Evolutionary conservation across 2,329 filamentous ascomycete genomes (phyloP).

Genomic region (Fusarium burgessii): DNA sequence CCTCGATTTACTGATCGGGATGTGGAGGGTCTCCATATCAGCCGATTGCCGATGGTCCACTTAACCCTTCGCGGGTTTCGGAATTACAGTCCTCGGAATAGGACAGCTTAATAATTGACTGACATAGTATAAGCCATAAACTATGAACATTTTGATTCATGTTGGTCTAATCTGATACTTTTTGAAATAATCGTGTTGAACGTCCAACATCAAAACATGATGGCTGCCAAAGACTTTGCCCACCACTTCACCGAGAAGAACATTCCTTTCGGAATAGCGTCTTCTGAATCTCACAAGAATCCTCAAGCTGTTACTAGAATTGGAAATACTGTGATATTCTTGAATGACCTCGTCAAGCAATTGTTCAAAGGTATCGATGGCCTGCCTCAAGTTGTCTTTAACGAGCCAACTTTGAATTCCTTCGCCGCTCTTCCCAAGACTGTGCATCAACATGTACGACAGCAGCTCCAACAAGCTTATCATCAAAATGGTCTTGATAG

Average conservation of each 20-base stretch:
- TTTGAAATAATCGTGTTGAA: accelerated
- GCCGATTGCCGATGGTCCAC: slow-evolving; percentile 14
- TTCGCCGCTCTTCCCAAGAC: slow-evolving; percentile 21
- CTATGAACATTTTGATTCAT: too few relatives aligned
- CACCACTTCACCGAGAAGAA: slow-evolving; percentile 65
- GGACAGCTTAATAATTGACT: not conserved
- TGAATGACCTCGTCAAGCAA: slow-evolving; percentile 55
- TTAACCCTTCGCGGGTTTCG: not conserved
- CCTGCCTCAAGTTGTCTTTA: slow-evolving; percentile 16
- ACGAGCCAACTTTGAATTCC: slow-evolving; percentile 10
- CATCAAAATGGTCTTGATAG: not conserved
- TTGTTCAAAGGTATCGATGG: slow-evolving; percentile 46
- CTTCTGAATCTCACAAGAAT: slow-evolving; percentile 50
- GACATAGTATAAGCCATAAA: too few relatives aligned
- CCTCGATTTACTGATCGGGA: slow-evolving; percentile 17
- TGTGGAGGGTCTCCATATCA: slow-evolving; percentile 11
- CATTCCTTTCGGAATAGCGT: slow-evolving; percentile 66
- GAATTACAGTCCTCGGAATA: not conserved
- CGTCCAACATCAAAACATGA: not conserved
- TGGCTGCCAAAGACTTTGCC: slow-evolving; percentile 1
- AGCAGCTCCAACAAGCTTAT: not conserved
- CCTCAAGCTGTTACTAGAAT: slow-evolving; percentile 64
- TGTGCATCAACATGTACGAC: not conserved
- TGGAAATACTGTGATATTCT: slow-evolving; percentile 63
- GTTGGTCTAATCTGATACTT: accelerated